A percentile compares a stretch with the other conserved stretches of the same genome.
Conservation (phyloP, 1,139 yeast genomes). For the Diutina scorzettiae region DNA sequence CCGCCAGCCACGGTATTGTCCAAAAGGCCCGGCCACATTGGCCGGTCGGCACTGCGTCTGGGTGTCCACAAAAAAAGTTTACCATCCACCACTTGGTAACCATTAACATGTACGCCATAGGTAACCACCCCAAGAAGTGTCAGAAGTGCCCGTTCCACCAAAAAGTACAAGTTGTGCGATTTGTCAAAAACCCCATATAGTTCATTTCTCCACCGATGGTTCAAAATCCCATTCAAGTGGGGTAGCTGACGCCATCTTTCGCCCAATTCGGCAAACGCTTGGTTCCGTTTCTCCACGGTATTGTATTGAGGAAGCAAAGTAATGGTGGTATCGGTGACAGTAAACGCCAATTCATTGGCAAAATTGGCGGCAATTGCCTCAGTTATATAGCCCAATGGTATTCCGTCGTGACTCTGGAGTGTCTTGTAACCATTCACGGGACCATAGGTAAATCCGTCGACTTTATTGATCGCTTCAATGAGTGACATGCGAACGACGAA, state of each 20-base stretch:
- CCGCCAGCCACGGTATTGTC: conserved; percentile 97
- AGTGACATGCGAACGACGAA: conserved; percentile 9
- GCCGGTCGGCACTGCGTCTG: conserved; percentile 59
- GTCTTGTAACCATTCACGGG: conserved; percentile 17
- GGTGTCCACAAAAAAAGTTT: conserved; percentile 74
- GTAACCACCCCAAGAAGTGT: conserved; percentile 77
- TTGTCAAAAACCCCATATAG: conserved; percentile 61
- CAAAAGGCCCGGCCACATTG: conserved; percentile 81
- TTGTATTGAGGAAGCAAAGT: conserved; percentile 23
- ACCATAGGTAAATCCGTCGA: conserved; percentile 38
- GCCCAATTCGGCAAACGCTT: conserved; percentile 34
- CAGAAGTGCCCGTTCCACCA: conserved; percentile 71
- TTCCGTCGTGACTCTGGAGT: conserved; percentile 41
- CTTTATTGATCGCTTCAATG: conserved; percentile 20
- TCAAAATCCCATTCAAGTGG: conserved; percentile 21
- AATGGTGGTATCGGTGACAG: conserved; percentile 15
- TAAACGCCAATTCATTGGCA: conserved; percentile 14
- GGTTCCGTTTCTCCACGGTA: conserved; percentile 36
- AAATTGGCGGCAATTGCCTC: conserved; percentile 32
- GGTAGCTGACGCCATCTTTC: conserved; percentile 30
- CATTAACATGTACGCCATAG: conserved; percentile 82
- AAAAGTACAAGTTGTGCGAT: conserved; percentile 42
- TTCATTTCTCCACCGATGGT: conserved; percentile 82
- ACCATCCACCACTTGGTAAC: conserved; percentile 38
- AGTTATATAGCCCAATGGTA: conserved; percentile 40